Conservation (phyloP, 176 grass and related monocot genomes). For the Ensete ventricosum region DNA sequence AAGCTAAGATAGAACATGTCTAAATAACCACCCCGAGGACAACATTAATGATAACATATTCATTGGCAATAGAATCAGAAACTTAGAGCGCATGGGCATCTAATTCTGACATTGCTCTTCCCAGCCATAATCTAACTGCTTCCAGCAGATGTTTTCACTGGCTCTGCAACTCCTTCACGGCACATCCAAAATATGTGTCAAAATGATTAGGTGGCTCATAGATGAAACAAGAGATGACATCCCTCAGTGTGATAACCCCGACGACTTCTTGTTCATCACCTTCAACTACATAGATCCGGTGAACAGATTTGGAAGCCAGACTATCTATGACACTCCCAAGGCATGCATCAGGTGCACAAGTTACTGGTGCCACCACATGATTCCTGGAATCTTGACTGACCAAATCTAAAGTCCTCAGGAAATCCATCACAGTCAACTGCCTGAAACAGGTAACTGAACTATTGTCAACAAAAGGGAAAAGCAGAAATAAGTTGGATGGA, state of each 20-base stretch:
- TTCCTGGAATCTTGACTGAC: conserved; percentile 42
- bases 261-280: conserved; percentile 31
- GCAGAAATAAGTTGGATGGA: not conserved
- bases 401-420: conserved; percentile 57
- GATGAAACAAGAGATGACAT: conserved; percentile 92
- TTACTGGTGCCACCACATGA: conserved; percentile 34
- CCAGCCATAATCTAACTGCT: not conserved
- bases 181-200: conserved; percentile 31
- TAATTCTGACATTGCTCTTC: not conserved
- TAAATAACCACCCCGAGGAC: too few relatives aligned
- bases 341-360: conserved; percentile 39
- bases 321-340: conserved; percentile 74
- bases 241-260: conserved; percentile 72
- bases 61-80: not conserved
- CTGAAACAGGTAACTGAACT: conserved; percentile 21
- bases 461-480: not conserved
- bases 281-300: conserved; percentile 73
- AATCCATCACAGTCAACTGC: conserved; percentile 65
- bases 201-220: conserved; percentile 59
- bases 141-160: not conserved
- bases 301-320: conserved; percentile 69
- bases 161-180: conserved; percentile 18
- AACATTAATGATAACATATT: too few relatives aligned
- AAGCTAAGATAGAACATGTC: not conserved
- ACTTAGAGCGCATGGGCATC: not conserved